Conservation (phyloP, 192 early-diverging fungal species). For the Martensiomyces pterosporus region DNA sequence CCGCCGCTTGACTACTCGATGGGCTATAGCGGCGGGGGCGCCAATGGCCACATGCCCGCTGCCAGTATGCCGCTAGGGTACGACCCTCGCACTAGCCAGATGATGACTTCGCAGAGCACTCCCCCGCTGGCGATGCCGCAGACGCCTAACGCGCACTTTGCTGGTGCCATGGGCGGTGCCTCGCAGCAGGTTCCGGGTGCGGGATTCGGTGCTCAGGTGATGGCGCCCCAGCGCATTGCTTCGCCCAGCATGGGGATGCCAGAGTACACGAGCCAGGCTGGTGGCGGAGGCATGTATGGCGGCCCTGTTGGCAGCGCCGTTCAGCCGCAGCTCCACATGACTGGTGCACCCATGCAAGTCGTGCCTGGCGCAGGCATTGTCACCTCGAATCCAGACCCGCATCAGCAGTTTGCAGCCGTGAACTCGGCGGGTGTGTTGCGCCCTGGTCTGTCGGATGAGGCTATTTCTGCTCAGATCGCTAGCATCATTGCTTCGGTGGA, state of each 20-base stretch:
- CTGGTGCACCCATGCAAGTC: too few species aligned
- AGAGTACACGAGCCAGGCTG: slow-evolving; percentile 27
- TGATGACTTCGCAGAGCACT: slow-evolving; percentile 10
- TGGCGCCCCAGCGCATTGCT: slow-evolving; percentile 13
- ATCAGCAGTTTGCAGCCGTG: neutral
- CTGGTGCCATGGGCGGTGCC: too few species aligned
- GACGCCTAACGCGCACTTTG: slow-evolving; percentile 10
- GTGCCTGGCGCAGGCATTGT: too few species aligned
- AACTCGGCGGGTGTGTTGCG: neutral
- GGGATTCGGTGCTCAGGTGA: too few species aligned
- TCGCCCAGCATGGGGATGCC: slow-evolving; percentile 30
- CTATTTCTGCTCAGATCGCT: slow-evolving; percentile 62
- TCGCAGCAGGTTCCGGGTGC: too few species aligned
- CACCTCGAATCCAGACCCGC: neutral
- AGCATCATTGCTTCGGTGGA: slow-evolving; percentile 83
- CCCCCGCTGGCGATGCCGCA: slow-evolving; percentile 7
- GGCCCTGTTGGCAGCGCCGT: slow-evolving; percentile 1
- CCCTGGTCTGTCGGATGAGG: slow-evolving; percentile 60
- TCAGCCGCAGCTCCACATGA: too few species aligned
- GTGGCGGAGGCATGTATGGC: slow-evolving; percentile 8
- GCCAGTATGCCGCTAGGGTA: slow-evolving; percentile 31
- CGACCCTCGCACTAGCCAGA: slow-evolving; percentile 40
- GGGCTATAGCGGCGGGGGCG: neutral
- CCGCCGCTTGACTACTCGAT: slow-evolving; percentile 1
- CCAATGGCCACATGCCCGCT: slow-evolving; percentile 1